phyloP scores from a whole-genome alignment of 352 stramenopile genomes.

The Globisporangium takayamanum region DNA sequence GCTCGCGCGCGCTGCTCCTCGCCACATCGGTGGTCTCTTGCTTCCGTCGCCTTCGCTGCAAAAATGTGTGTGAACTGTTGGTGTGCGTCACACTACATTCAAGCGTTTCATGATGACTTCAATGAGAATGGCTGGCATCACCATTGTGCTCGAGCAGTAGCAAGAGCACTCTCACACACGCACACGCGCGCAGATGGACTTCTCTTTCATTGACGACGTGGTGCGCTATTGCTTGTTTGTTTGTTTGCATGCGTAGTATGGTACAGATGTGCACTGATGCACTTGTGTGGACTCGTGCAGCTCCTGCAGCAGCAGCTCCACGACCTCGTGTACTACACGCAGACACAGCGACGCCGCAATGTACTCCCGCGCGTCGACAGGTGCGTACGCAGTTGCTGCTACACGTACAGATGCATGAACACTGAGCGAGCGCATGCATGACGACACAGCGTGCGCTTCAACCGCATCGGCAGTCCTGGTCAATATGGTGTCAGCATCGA shows the following conservation, averaged over 20 bases:
- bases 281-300: slow-evolving; percentile 10
- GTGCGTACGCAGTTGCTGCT: slow-evolving; percentile 16
- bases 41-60: neutral
- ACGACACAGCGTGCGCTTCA: slow-evolving; percentile 19
- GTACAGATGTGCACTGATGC: neutral
- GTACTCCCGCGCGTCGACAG: slow-evolving; percentile 53
- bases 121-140: neutral
- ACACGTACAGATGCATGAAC: neutral
- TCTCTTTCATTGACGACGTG: slow-evolving; percentile 12
- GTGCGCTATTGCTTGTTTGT: neutral
- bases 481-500: slow-evolving; percentile 26
- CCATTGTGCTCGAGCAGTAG: neutral
- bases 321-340: slow-evolving; percentile 44
- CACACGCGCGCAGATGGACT: slow-evolving; percentile 1
- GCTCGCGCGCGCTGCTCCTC: slow-evolving; percentile 1
- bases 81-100: neutral
- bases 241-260: neutral
- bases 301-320: slow-evolving; percentile 54
- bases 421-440: neutral
- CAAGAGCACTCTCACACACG: neutral
- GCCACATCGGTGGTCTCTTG: slow-evolving; percentile 2
- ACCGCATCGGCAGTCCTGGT: slow-evolving; percentile 20
- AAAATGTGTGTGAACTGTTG: neutral
- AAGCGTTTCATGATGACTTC: slow-evolving; percentile 9
- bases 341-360: slow-evolving; percentile 38